Conservation (phyloP, 805 yeast species). For the Sungouiozyma ichnusensis region DNA sequence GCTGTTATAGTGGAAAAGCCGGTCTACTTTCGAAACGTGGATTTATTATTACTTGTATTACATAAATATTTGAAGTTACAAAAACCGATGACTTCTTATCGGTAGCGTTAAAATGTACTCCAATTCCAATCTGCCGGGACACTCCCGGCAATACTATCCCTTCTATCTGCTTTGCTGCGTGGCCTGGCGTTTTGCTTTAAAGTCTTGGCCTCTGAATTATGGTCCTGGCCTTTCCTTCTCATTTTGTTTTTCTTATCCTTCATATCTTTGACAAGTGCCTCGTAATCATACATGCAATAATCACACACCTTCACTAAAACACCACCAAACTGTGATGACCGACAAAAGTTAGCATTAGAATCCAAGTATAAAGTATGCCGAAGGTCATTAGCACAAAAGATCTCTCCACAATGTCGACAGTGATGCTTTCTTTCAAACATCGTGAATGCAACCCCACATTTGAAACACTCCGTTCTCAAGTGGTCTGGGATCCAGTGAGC, state of each 20-base stretch:
- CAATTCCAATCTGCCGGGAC: constrained; percentile 75
- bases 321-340: constrained; percentile 27
- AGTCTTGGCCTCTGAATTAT: constrained; percentile 1
- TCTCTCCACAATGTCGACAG: constrained; percentile 77
- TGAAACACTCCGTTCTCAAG: constrained; percentile 49
- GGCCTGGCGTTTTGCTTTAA: constrained; percentile 1
- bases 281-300: constrained; percentile 52
- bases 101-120: constrained; percentile 60
- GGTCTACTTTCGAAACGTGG: no score
- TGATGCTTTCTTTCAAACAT: constrained; percentile 74
- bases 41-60: no score
- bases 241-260: constrained; percentile 2
- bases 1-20: no score
- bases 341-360: constrained; percentile 43
- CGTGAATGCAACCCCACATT: constrained; percentile 61
- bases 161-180: constrained; percentile 5
- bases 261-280: constrained; percentile 26
- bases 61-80: neutral
- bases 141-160: constrained; percentile 31
- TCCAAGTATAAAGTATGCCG: constrained; percentile 45
- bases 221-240: neutral
- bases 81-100: no score
- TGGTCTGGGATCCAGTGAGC: constrained; percentile 71
- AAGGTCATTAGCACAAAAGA: constrained; percentile 63
- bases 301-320: constrained; percentile 65